These are phyloP conservation scores for Oryza meridionalis DNA, from an alignment of 176 grass and related monocot species.

Conservation along the genomic window DNA sequence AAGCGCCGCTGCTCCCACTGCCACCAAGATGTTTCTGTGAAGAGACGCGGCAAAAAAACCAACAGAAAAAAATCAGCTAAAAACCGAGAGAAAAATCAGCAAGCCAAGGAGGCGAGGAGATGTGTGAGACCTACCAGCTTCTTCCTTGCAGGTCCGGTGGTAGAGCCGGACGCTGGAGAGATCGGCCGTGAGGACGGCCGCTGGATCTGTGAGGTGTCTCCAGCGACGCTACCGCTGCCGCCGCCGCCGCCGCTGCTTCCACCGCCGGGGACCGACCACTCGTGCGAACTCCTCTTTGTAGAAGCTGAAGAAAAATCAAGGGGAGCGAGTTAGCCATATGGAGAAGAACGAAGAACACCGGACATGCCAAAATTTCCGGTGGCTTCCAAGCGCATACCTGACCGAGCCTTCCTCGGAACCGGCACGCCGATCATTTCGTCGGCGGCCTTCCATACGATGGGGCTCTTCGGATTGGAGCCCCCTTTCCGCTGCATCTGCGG, in stretches of 20 bases:
- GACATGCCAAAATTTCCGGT: background rate
- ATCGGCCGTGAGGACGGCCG: conserved; percentile 74
- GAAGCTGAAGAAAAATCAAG: conserved; percentile 50
- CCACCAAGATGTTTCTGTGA: conserved; percentile 66
- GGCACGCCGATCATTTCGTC: conserved; percentile 99
- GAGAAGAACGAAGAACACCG: conserved; percentile 16
- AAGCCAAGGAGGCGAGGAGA: conserved; percentile 26
- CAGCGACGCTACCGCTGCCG: conserved; percentile 9
- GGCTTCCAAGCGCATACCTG: conserved; percentile 50
- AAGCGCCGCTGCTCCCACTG: conserved; percentile 35
- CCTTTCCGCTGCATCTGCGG: conserved; percentile 71
- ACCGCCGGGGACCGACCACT: conserved; percentile 62
- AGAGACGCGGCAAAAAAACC: background rate
- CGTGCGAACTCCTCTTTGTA: conserved; percentile 74
- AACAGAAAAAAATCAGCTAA: background rate
- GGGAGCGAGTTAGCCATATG: background rate
- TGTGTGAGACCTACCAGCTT: conserved; percentile 63
- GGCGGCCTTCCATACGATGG: conserved; percentile 61
- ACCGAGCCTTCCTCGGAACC: conserved; percentile 91
- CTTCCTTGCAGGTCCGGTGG: conserved; percentile 59
- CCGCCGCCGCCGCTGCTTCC: conserved; percentile 47
- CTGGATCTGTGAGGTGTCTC: conserved; percentile 70
- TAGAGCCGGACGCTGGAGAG: conserved; percentile 74
- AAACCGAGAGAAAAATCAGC: conserved; percentile 3
- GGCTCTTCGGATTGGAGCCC: conserved; percentile 52